Conservation (phyloP, 2,329 filamentous ascomycete species). For the Talaromyces albobiverticillius region DNA sequence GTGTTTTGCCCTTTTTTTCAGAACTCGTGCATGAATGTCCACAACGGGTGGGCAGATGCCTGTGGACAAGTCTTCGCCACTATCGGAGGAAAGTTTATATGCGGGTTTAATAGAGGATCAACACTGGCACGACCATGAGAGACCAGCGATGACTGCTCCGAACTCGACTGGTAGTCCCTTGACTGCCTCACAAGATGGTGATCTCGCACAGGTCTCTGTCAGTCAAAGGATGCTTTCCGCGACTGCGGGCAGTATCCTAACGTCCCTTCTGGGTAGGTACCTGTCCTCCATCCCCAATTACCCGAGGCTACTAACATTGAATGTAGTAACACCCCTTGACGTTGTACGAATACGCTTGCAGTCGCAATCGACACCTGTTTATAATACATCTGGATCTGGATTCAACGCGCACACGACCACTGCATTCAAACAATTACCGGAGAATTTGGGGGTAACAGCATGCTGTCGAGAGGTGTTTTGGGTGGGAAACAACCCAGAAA, state of each 20-base stretch:
- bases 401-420: slow-evolving; percentile 51
- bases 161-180: slow-evolving; percentile 23
- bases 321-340: slow-evolving; percentile 84
- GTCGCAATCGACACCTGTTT: slow-evolving; percentile 64
- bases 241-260: slow-evolving; percentile 83
- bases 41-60: slow-evolving; percentile 18
- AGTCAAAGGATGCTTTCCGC: slow-evolving; percentile 94
- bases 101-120: slow-evolving; percentile 9
- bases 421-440: slow-evolving; percentile 67
- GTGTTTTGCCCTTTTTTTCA: too few species aligned
- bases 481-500: slow-evolving; percentile 77
- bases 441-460: slow-evolving; percentile 84
- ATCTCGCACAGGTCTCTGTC: slow-evolving; percentile 63
- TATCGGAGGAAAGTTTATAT: slow-evolving; percentile 3
- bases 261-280: slow-evolving; percentile 75
- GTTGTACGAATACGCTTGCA: slow-evolving; percentile 94
- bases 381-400: slow-evolving; percentile 51
- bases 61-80: slow-evolving; percentile 23
- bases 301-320: not conserved
- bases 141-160: slow-evolving; percentile 31
- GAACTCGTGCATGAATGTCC: slow-evolving; percentile 26
- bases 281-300: slow-evolving; percentile 4
- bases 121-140: slow-evolving; percentile 31
- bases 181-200: slow-evolving; percentile 17
- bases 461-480: slow-evolving; percentile 98